Evolutionary conservation across 768 basidiomycete species (phyloP), one percentile per base, ranked within the genome.

Genomic region (Lentinula edodes): DNA sequence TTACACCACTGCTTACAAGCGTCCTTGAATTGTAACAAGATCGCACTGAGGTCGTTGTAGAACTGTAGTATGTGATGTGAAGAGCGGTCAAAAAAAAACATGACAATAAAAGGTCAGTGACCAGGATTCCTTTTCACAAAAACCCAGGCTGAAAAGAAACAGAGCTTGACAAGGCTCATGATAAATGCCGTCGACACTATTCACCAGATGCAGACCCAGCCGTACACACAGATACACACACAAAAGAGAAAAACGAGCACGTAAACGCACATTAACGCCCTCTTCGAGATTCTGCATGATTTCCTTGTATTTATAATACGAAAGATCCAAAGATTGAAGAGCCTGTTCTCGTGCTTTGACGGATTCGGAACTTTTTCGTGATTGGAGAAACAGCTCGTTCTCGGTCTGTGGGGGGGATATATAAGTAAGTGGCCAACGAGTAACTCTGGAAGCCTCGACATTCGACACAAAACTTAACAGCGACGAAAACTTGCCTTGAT

Each of bases 261-360:
- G 46, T 46, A 48, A 36, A 32, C 74, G 13, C 66, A 89, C 93
- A 77, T 92, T 89, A 67, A 90, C 80, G 5, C 95, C 95, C 70
- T 98, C 96, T 43, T 91, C 87, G 6, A 97, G 76, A 72, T 98
- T 95, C 54, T 83, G 82, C 2, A 78, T 80, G 13, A 97, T 90
- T 70, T 98, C 95, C 58, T 82, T 79, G 72, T 94, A 97, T 68
- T 93, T 93, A 74, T 87, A 87, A 73, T 91, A 91, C 0, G 95
- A 91, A 10, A 88, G 72, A 64, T 96, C 93, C 46, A 96, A 83
- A 12, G 85, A 84, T 69, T 93, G 92, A 32, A 98, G 73, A 0
- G 88, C 90, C 62, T 82, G 77, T 73, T 96, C 93, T 15, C 97
- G 83, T 52, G 87, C 88, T 67, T 90, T 91, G 15, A 94, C 80